Evolutionary conservation across 139 green algal species (phyloP), one percentile per base, ranked within the genome.

Genomic region (Tetradesmus obliquus): DNA sequence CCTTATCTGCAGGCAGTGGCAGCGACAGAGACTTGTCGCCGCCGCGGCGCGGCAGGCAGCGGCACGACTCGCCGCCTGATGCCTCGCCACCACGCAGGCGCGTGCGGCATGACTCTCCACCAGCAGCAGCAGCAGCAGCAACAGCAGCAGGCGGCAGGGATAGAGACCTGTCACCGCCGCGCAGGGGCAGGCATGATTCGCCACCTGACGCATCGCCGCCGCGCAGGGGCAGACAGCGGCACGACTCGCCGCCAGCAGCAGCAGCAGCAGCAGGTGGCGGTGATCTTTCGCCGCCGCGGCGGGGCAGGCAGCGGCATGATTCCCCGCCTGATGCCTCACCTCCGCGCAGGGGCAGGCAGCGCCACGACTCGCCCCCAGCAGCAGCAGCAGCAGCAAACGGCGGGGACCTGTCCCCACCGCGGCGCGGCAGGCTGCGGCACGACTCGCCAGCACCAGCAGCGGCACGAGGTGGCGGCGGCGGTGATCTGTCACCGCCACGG

Each of bases 1-100:
- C 93, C 86, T 2, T 95, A 91, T 4, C 94, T 92, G 5, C 94
- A 92, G 3, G 58, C 12, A 54, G 57, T 19, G 79, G 20, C 9
- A 13, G 53, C n/a, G 84, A 93, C 69, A 91, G 91, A 83, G 93
- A 88, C 66, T 74, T 91, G 55, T 92, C 91, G 45, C 80, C 74
- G 4, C 86, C 90, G 19, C 90, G 76, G 8, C 91, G n/a, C 79
- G 55, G 53, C 15, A 88, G 66, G 71, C 57, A 88, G 82, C 87
- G 88, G 53, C 91, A 95, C 66, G 92, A 94, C 80, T 91, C 89
- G 15, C 90, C 62, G 17, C 12, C 84, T 22, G 94, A 95, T 51
- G 88, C 92, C 0, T 95, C 91, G 0, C 93, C 93, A 22, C 91
- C 93, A 0, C 84, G 92, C 5, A 66, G 83, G 15, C 57, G 86